Percentiles rank a stretch among this genome's conserved stretches.
Evolutionary conservation across 306 rosid species (phyloP).

Genomic region (Dicorynia guianensis): DNA sequence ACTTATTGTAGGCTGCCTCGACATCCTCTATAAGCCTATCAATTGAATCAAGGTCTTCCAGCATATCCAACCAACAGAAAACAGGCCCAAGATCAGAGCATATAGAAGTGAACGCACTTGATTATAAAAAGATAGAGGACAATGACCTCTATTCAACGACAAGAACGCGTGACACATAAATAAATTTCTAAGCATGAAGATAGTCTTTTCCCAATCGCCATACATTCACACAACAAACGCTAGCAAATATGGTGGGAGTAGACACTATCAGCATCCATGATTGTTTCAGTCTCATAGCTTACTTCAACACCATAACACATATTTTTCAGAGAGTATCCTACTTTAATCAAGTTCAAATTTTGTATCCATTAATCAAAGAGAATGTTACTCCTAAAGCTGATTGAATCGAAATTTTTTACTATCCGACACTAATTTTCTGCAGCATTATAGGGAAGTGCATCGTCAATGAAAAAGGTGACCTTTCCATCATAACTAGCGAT

Average conservation of each 20-base stretch:
- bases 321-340: no score
- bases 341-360: background rate
- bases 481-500: background rate
- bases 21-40: constrained; percentile 77
- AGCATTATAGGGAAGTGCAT: background rate
- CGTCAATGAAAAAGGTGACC: background rate
- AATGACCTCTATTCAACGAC: background rate
- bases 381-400: background rate
- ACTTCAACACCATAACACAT: background rate
- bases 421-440: background rate
- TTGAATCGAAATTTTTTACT: background rate
- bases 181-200: background rate
- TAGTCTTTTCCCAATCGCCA: background rate
- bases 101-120: background rate
- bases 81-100: constrained; percentile 10
- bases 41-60: constrained; percentile 88
- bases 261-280: background rate
- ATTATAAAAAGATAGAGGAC: background rate
- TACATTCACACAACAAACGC: background rate
- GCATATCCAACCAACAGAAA: constrained; percentile 39
- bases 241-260: background rate
- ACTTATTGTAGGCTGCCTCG: constrained; percentile 81
- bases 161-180: background rate
- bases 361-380: background rate
- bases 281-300: background rate